A percentile compares a stretch with the other conserved stretches of the same genome.
Conservation (phyloP, 306 rosid genomes). For the Neltuma alba region DNA sequence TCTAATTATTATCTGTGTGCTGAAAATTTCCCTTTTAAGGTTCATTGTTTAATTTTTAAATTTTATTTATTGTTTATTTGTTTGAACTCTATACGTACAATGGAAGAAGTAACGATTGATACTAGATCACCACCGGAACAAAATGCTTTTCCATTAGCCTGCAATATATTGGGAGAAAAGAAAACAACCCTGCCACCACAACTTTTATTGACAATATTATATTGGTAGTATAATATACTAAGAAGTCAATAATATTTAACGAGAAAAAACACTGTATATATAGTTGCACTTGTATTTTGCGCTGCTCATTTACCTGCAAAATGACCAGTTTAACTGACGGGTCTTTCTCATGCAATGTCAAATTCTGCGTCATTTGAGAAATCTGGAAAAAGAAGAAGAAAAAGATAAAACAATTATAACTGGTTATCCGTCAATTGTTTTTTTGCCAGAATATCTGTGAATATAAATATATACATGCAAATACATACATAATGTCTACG, state of each 20-base stretch:
- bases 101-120: not conserved
- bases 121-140: not conserved
- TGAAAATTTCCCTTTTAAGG: not conserved
- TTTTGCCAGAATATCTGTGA: too few relatives aligned
- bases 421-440: too few relatives aligned
- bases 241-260: not conserved
- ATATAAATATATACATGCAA: too few relatives aligned
- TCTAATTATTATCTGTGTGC: not conserved
- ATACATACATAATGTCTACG: too few relatives aligned
- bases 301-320: conserved; percentile 25
- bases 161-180: not conserved
- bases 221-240: not conserved
- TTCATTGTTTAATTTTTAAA: too few relatives aligned
- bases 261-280: not conserved
- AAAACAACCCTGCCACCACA: not conserved
- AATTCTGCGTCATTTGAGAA: conserved; percentile 15
- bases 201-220: not conserved
- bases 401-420: not conserved
- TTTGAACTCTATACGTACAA: not conserved
- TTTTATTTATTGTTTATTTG: not conserved
- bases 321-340: conserved; percentile 31
- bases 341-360: conserved; percentile 36
- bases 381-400: not conserved
- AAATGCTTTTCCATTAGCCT: conserved; percentile 3
- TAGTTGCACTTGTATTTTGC: not conserved